phyloP scores from a whole-genome alignment of 371 early-diverging fungal species.

The Mucor lusitanicus region DNA sequence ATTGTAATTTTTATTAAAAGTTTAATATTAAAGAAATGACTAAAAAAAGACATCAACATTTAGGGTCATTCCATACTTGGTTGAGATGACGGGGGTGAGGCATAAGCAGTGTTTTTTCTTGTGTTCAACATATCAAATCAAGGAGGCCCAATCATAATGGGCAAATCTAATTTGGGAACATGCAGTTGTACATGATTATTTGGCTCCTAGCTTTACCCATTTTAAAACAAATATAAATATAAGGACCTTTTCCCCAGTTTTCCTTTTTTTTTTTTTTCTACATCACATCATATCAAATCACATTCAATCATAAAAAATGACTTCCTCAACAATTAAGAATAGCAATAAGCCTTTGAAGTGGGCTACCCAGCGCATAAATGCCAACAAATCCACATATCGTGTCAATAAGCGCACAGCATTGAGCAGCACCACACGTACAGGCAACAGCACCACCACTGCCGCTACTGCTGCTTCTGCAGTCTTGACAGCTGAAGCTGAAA shows the following conservation, averaged over 20 bases:
- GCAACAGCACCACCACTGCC: neutral
- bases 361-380: conserved; percentile 19
- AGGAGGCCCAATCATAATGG: conserved; percentile 13
- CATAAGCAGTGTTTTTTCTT: conserved; percentile 1
- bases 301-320: conserved; percentile 8
- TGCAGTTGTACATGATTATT: conserved; percentile 6
- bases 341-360: conserved; percentile 25
- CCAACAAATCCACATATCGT: conserved; percentile 6
- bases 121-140: conserved; percentile 2
- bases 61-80: conserved; percentile 1
- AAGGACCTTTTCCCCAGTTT: conserved; percentile 2
- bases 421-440: neutral
- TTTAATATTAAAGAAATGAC: conserved; percentile 2
- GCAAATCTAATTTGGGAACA: conserved; percentile 8
- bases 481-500: conserved; percentile 14
- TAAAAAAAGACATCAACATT: conserved; percentile 1
- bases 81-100: neutral
- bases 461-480: conserved; percentile 3
- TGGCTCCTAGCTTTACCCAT: neutral
- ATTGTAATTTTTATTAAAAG: neutral
- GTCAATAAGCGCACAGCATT: conserved; percentile 21
- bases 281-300: neutral
- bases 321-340: conserved; percentile 17
- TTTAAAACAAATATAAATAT: conserved; percentile 18
- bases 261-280: conserved; percentile 10